A percentile compares a stretch with the other conserved stretches of the same genome.
These are phyloP conservation scores for Sungouiella blattae DNA, from an alignment of 805 yeast genomes.

Conservation along the genomic window DNA sequence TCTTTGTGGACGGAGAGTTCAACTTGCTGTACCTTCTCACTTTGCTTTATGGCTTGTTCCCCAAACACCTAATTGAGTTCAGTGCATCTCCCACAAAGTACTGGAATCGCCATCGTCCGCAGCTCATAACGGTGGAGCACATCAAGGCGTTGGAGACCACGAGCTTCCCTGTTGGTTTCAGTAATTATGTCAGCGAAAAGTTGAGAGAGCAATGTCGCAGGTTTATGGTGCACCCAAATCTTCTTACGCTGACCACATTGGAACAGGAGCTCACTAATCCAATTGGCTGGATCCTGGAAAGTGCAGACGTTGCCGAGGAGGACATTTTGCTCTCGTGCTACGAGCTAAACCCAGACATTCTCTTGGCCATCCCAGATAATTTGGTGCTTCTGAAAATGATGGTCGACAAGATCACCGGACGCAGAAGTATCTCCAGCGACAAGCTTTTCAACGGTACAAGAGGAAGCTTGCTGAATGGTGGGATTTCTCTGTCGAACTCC, in stretches of 20 bases:
- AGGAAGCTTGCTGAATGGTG: background rate
- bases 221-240: conserved; percentile 48
- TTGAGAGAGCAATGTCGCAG: conserved; percentile 6
- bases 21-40: conserved; percentile 39
- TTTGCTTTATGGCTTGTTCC: conserved; percentile 56
- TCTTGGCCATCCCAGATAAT: conserved; percentile 13
- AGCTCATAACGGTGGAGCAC: conserved; percentile 7
- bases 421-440: background rate
- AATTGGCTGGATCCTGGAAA: conserved; percentile 16
- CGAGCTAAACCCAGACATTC: conserved; percentile 17
- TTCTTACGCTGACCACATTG: conserved; percentile 25
- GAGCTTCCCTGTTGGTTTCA: too few relatives aligned
- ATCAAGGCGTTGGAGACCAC: conserved; percentile 6
- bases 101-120: conserved; percentile 17
- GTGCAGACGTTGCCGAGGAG: conserved; percentile 13
- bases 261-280: conserved; percentile 21
- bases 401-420: background rate
- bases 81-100: conserved; percentile 40
- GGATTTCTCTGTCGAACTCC: background rate
- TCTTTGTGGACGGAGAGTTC: conserved; percentile 17
- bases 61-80: conserved; percentile 45
- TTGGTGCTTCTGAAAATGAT: background rate
- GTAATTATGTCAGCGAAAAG: too few relatives aligned
- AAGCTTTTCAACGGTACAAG: background rate
- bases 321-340: conserved; percentile 19